Base-by-base conservation (phyloP, 2,329 filamentous ascomycete species). In the Clonostachys rhizophaga region DNA sequence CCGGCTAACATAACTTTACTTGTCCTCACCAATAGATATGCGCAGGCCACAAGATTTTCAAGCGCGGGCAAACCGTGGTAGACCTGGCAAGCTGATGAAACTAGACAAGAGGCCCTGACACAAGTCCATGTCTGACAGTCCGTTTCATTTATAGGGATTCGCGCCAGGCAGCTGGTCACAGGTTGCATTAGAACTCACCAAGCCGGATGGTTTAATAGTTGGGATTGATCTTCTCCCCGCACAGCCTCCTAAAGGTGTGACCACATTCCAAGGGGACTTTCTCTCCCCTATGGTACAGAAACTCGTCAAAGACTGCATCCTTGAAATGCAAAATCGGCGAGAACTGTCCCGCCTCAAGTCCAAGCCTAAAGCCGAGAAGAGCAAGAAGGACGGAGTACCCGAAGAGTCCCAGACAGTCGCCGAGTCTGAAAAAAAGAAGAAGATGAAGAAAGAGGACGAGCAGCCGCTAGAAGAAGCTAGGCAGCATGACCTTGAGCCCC, bases 181-280 rank as follows among this genome's bases (percentile, higher is more conserved):
- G 83, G 90, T 97, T 35, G 94, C 94, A 16, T 72, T 87, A 34
- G 86, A 89, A 50, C 79, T 83, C 45, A 95, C 89, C 5, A 76
- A 79, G 50, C 91, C 91, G 0, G 69, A 79, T 42, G 91, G 91
- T 9, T 81, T 86, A 40, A 84, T 99, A 12, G 74, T 99, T 30
- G 95, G 94, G 11, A 92, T 99, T 58, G 94, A 99, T 64, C 79
- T 99, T 45, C 90, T 99, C 54, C 94, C 94, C 5, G 89, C 91
- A 1, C 87, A 92, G 62, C 92, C 95, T 6, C 94, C 94, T 0
- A 83, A 80, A 58, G 94, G 94, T 18, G 91, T 95, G n/a, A 91
- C 89, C 30, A 90, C 90, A 3, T 91, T 99, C 48, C 94, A 99
- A 67, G 94, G 95, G 43, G 89, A 99, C 63, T 97, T 99, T 55